These are phyloP conservation scores for Prunus fruticosa DNA, from an alignment of 306 rosid species.

Conservation along the genomic window DNA sequence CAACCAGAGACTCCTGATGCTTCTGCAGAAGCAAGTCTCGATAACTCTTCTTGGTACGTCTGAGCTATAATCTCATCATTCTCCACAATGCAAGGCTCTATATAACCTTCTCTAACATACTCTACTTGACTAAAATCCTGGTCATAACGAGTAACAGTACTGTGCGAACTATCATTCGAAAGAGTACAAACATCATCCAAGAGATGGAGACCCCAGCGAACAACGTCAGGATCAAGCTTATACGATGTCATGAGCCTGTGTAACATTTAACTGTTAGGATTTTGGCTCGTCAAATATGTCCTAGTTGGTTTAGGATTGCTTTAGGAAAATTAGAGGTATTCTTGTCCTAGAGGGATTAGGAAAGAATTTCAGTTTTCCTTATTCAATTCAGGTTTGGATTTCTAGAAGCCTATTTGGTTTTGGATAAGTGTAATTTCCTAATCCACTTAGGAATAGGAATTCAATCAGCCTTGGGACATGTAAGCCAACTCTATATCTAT, in stretches of 20 bases:
- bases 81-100: conserved; percentile 51
- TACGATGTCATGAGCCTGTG: conserved; percentile 37
- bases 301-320: too few species aligned
- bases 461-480: too few species aligned
- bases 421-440: too few species aligned
- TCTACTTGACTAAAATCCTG: conserved; percentile 58
- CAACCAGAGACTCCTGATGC: conserved; percentile 39
- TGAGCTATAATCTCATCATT: conserved; percentile 88
- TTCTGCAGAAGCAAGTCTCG: conserved; percentile 52
- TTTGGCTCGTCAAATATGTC: too few species aligned
- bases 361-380: too few species aligned
- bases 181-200: conserved; percentile 81
- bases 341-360: too few species aligned
- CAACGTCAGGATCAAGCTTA: conserved; percentile 78
- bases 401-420: too few species aligned
- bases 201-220: conserved; percentile 88
- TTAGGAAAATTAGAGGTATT: too few species aligned
- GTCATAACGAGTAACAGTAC: conserved; percentile 52
- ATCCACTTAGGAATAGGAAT: too few species aligned
- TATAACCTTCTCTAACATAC: conserved; percentile 71
- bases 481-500: too few species aligned
- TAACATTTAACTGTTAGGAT: too few species aligned
- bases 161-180: conserved; percentile 46
- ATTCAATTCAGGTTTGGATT: too few species aligned
- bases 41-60: conserved; percentile 79